phyloP scores from a whole-genome alignment of 1,284 basidiomycete species.

The Boletus hoseneyae region DNA sequence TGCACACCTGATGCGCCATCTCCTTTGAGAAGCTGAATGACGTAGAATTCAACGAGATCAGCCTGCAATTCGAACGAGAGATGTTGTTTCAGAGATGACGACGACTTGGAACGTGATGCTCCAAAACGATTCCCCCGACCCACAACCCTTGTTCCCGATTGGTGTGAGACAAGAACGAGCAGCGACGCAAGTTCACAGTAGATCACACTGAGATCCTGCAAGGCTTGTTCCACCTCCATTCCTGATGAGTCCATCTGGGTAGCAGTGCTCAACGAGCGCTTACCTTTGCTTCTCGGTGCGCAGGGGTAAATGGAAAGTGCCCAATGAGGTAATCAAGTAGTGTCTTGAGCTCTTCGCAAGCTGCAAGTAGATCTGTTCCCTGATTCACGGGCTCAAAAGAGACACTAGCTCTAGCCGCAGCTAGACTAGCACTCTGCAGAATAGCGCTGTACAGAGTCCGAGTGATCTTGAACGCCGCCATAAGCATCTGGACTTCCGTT shows the following conservation, averaged over 20 bases:
- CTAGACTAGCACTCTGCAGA: slow-evolving; percentile 35
- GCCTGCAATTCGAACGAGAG: slow-evolving; percentile 40
- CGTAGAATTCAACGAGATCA: slow-evolving; percentile 64
- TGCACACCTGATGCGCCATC: slow-evolving; percentile 42
- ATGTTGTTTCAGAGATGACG: slow-evolving; percentile 7
- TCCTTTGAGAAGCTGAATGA: slow-evolving; percentile 62
- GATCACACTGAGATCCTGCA: slow-evolving; percentile 69
- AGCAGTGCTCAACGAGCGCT: slow-evolving; percentile 10
- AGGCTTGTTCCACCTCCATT: slow-evolving; percentile 52
- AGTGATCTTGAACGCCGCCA: slow-evolving; percentile 60
- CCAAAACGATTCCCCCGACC: slow-evolving; percentile 11
- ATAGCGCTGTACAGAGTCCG: slow-evolving; percentile 65
- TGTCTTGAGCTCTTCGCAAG: slow-evolving; percentile 48
- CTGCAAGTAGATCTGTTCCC: slow-evolving; percentile 23
- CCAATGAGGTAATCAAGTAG: slow-evolving; percentile 70
- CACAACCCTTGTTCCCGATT: slow-evolving; percentile 8
- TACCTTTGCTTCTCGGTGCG: slow-evolving; percentile 56
- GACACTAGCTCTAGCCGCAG: neutral
- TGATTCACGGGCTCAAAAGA: slow-evolving; percentile 15
- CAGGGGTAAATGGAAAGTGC: slow-evolving; percentile 77
- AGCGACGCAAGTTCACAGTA: slow-evolving; percentile 76
- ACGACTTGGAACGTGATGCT: slow-evolving; percentile 5
- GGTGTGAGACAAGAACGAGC: slow-evolving; percentile 44
- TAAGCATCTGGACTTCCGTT: slow-evolving; percentile 61
- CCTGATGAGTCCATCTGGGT: slow-evolving; percentile 4